Percentiles rank a stretch among this genome's conserved stretches.
These are phyloP conservation scores for Microbotryomycetes sp. DNA, from an alignment of 1,284 basidiomycete genomes.

Conservation along the genomic window DNA sequence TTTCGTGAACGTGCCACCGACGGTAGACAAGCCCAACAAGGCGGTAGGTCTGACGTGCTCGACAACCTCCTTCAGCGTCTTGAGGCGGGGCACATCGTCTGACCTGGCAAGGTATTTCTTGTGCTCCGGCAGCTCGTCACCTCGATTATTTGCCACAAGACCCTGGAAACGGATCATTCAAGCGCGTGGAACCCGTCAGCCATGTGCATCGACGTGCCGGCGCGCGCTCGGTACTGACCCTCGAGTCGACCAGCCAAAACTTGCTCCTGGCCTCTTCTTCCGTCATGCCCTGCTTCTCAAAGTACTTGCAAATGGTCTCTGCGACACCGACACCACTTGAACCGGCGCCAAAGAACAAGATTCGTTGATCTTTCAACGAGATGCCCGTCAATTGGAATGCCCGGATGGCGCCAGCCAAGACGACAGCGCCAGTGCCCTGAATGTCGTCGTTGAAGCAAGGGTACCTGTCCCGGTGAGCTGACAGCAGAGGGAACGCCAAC, in stretches of 20 bases:
- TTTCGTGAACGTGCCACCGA: slow-evolving; percentile 71
- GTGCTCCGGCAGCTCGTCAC: slow-evolving; percentile 64
- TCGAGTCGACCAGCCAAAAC: slow-evolving; percentile 79
- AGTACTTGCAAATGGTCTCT: slow-evolving; percentile 80
- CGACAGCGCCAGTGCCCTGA: slow-evolving; percentile 80
- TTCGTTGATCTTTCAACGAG: slow-evolving; percentile 66
- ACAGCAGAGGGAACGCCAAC: slow-evolving; percentile 74
- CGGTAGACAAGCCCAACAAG: slow-evolving; percentile 82
- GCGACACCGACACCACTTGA: slow-evolving; percentile 85
- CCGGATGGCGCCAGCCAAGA: slow-evolving; percentile 82
- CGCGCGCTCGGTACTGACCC: slow-evolving; percentile 34
- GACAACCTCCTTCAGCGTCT: slow-evolving; percentile 68
- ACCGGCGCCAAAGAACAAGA: slow-evolving; percentile 85
- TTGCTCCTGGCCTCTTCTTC: slow-evolving; percentile 66
- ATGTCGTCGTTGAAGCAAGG: slow-evolving; percentile 81
- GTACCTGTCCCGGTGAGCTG: slow-evolving; percentile 63
- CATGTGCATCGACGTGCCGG: too few species aligned
- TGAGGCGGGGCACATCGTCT: slow-evolving; percentile 67
- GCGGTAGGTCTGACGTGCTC: slow-evolving; percentile 83
- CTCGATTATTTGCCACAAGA: slow-evolving; percentile 57
- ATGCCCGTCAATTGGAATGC: slow-evolving; percentile 70
- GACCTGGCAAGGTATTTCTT: slow-evolving; percentile 73
- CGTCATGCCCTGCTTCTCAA: slow-evolving; percentile 57
- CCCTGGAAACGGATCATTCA: slow-evolving; percentile 51
- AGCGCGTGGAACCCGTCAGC: too few species aligned